These are phyloP conservation scores for Zalerion maritima DNA, from an alignment of 495 filamentous ascomycete genomes.

Conservation along the genomic window DNA sequence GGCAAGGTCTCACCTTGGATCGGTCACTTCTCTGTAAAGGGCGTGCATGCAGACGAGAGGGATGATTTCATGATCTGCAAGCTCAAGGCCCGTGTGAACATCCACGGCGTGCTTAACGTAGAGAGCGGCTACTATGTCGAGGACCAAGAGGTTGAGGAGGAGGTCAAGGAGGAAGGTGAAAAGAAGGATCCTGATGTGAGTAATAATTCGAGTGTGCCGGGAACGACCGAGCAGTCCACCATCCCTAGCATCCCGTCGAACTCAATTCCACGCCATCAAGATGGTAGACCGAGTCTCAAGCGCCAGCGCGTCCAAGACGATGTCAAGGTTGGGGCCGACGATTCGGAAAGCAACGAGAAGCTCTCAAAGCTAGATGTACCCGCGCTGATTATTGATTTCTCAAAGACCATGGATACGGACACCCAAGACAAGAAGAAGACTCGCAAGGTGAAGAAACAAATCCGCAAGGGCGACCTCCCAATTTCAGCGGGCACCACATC, in stretches of 20 bases:
- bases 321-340: background rate
- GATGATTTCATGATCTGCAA: conserved; percentile 99
- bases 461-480: conserved; percentile 92
- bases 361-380: conserved; percentile 6
- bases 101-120: conserved; percentile 92
- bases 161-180: conserved; percentile 54
- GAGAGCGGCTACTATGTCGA: conserved; percentile 97
- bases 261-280: background rate
- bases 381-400: too few relatives aligned
- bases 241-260: background rate
- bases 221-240: background rate
- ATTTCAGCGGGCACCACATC: conserved; percentile 71
- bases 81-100: conserved; percentile 93
- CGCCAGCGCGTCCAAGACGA: too few relatives aligned
- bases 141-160: conserved; percentile 95
- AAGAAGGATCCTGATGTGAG: conserved; percentile 59
- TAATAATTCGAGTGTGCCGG: conserved; percentile 12
- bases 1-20: conserved; percentile 91
- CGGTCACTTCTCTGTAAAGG: conserved; percentile 87
- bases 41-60: conserved; percentile 69
- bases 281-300: too few relatives aligned
- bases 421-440: conserved; percentile 73
- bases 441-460: conserved; percentile 98
- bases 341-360: background rate
- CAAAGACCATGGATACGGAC: conserved; percentile 87